Percentiles rank a stretch among this genome's conserved stretches.
Evolutionary conservation across 2,329 filamentous ascomycete species (phyloP).

Genomic region (Seiridium unicorne): DNA sequence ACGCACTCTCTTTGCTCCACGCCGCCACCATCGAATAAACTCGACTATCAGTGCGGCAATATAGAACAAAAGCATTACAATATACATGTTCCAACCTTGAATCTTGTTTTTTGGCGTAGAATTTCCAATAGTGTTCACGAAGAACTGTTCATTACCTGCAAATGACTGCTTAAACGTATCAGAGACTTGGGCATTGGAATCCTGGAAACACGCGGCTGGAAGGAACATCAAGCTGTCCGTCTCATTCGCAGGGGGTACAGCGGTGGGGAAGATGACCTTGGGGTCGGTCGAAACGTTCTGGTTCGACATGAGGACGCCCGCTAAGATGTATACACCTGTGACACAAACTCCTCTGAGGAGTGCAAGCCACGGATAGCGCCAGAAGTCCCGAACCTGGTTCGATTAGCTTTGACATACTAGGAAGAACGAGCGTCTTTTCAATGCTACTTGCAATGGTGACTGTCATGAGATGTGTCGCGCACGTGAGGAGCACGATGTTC

Average conservation of each 20-base stretch:
- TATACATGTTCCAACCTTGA: constrained; percentile 23
- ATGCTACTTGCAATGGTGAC: constrained; percentile 24
- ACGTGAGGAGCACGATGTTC: constrained; percentile 34
- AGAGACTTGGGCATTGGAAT: constrained; percentile 1
- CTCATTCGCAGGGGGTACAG: constrained; percentile 16
- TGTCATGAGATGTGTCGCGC: constrained; percentile 33
- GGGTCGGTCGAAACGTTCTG: constrained; percentile 18
- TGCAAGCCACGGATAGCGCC: constrained; percentile 27
- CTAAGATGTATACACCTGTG: constrained; percentile 28
- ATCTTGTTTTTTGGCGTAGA: constrained; percentile 19
- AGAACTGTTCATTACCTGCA: constrained; percentile 13
- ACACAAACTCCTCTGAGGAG: constrained; percentile 26
- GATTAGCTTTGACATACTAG: no score
- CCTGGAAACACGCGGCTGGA: constrained; percentile 31
- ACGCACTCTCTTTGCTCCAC: constrained; percentile 13
- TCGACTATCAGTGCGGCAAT: constrained; percentile 20
- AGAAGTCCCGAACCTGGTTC: constrained; percentile 25
- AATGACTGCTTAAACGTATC: constrained; percentile 14
- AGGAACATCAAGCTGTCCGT: constrained; percentile 24
- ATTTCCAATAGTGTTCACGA: constrained; percentile 10
- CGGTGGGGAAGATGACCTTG: constrained; percentile 23
- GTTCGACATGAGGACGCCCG: constrained; percentile 30
- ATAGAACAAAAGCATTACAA: constrained; percentile 22
- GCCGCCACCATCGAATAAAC: constrained; percentile 16
- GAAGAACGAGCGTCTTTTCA: no score